These are phyloP conservation scores for Scheffersomyces stipitis DNA, from an alignment of 805 yeast genomes.

Conservation along the genomic window DNA sequence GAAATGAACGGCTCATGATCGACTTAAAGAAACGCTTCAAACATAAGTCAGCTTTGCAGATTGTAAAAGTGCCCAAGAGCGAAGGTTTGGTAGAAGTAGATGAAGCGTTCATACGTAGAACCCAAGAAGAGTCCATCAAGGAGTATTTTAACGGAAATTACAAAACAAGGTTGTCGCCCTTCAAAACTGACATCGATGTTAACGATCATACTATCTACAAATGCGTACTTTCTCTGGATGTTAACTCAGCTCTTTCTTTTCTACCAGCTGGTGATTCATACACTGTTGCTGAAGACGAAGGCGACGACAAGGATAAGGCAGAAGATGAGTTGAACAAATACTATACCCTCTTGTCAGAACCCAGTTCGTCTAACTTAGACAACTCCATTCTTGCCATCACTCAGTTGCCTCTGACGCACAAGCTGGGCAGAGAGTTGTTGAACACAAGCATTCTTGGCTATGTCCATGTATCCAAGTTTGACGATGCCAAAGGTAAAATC, in stretches of 20 bases:
- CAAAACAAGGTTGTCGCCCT: slow-evolving; percentile 73
- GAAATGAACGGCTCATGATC: slow-evolving; percentile 66
- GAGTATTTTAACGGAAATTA: slow-evolving; percentile 88
- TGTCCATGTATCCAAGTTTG: slow-evolving; percentile 68
- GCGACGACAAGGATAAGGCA: slow-evolving; percentile 18
- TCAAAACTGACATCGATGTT: slow-evolving; percentile 71
- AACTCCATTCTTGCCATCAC: slow-evolving; percentile 72
- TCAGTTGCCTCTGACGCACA: slow-evolving; percentile 34
- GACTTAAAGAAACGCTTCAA: slow-evolving; percentile 57
- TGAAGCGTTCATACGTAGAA: slow-evolving; percentile 62
- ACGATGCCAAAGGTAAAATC: slow-evolving; percentile 68
- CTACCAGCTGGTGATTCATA: slow-evolving; percentile 45
- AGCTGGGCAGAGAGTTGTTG: slow-evolving; percentile 49
- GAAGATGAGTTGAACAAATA: slow-evolving; percentile 34
- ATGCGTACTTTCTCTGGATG: slow-evolving; percentile 49
- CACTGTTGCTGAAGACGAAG: slow-evolving; percentile 29
- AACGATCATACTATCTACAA: slow-evolving; percentile 59
- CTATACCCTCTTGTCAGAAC: slow-evolving; percentile 38
- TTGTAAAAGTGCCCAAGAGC: slow-evolving; percentile 66
- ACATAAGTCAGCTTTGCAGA: slow-evolving; percentile 34
- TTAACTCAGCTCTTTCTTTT: slow-evolving; percentile 35
- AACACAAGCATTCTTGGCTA: slow-evolving; percentile 73
- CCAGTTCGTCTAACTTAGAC: slow-evolving; percentile 57
- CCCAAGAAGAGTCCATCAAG: slow-evolving; percentile 74
- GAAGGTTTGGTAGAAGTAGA: slow-evolving; percentile 79